Base-by-base conservation (phyloP, 768 basidiomycete species). In the Paxillus rubicundulus region DNA sequence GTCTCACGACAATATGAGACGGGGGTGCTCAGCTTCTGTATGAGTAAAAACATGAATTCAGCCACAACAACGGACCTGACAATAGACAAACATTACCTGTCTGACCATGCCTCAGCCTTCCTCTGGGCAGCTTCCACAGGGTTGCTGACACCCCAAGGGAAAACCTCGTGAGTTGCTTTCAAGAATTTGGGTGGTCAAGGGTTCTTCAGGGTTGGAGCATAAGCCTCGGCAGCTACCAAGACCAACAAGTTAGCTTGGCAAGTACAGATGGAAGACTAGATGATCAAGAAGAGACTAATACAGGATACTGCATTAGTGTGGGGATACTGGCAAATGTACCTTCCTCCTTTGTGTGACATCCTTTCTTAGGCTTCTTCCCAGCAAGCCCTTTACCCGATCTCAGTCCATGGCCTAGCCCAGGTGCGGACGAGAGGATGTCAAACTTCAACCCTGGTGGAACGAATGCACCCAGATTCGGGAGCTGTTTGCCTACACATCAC, bases 121-220 rank as follows among this genome's bases (percentile, higher is more conserved):
- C 30, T 67, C 28, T 39, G 5, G 0, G 51, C 64, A 38, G 67
- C 94, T 51, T 80, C 81, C 0, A 71, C 61, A 0, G 95, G 94
- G 63, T 98, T 95, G 55, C 97, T 98, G 56, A 86, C 62, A 18
- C 94, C 92, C 83, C 86, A 92, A 1, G 74, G 64, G 70, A 86
- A 92, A 55, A 94, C 81, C 44, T 84, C 77, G 73, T 93, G 92
- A 1, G 64, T 62, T 0, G 79, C 77, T n/a, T 71, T 78, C n/a
- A 61, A 44, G n/a, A n/a, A n/a, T 2, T 52, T 30, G 2, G 69
- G 64, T 1, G 58, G 16, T 0, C 50, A 24, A 1, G 56, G 52
- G 12, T 24, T 32, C 59, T 58, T 57, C 12, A 56, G 52, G 6
- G 36, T n/a, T 7, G 66, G 51, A 9, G 50, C 32, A 40, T 45